phyloP scores from a whole-genome alignment of 192 early-diverging fungal species.

The Mortierella hygrophila region DNA sequence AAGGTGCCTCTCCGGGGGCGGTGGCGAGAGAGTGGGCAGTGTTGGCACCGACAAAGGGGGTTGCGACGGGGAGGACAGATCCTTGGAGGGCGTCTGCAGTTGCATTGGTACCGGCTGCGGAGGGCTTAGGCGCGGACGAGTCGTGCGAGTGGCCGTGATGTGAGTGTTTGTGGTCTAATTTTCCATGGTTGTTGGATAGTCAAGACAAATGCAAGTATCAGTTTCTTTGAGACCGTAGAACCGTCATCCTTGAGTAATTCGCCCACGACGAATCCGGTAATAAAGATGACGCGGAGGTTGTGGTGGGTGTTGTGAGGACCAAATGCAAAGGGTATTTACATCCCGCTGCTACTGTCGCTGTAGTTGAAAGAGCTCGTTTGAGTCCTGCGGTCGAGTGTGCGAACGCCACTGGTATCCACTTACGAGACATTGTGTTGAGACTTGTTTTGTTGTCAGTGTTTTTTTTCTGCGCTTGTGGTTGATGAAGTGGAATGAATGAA shows the following conservation, averaged over 20 bases:
- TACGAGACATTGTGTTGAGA: slow-evolving; percentile 16
- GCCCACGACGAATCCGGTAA: no score
- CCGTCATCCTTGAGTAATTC: no score
- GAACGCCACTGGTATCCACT: slow-evolving; percentile 21
- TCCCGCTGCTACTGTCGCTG: background rate
- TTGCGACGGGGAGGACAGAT: slow-evolving; percentile 21
- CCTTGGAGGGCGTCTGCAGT: slow-evolving; percentile 14
- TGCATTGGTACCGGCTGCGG: background rate
- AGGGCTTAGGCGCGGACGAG: background rate
- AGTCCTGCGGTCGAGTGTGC: background rate
- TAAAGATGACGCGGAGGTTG: no score
- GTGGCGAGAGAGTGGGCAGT: slow-evolving; percentile 3
- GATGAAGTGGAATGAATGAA: background rate
- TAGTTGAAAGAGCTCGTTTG: background rate
- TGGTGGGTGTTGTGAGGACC: background rate
- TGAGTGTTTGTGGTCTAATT: background rate
- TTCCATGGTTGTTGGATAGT: background rate
- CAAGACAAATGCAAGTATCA: no score
- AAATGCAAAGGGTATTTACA: background rate
- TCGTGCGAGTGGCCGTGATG: background rate
- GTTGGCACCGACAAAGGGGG: background rate
- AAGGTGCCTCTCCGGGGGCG: background rate
- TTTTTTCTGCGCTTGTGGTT: background rate
- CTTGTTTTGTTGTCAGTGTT: background rate
- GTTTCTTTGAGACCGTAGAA: no score